phyloP scores from a whole-genome alignment of 192 early-diverging fungal species.

The Obelidium mucronatum region DNA sequence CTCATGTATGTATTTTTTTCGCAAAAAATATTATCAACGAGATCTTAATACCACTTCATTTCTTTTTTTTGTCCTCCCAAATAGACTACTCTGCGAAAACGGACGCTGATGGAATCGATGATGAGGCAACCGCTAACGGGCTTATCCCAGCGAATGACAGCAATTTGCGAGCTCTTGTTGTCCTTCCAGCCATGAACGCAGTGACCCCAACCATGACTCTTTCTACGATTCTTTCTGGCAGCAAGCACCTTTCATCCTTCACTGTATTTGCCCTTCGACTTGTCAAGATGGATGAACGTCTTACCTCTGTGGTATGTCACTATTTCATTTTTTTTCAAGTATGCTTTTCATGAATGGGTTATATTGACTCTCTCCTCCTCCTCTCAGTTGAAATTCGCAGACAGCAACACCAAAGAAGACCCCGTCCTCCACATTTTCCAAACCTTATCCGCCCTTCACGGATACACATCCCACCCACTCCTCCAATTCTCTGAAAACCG shows the following conservation, averaged over 20 bases:
- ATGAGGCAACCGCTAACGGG: too few relatives aligned
- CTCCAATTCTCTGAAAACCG: neutral
- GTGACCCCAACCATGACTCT: conserved; percentile 22
- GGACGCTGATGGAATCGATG: neutral
- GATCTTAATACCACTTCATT: neutral
- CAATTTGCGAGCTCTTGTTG: conserved; percentile 11
- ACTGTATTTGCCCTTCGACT: conserved; percentile 16
- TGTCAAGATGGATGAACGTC: conserved; percentile 13
- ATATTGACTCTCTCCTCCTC: neutral
- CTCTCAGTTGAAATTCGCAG: too few relatives aligned
- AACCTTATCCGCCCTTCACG: conserved; percentile 20
- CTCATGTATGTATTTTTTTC: conserved; percentile 10
- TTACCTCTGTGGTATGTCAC: conserved; percentile 6
- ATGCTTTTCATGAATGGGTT: neutral
- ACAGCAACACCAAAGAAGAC: conserved; percentile 15
- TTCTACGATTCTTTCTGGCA: conserved; percentile 4
- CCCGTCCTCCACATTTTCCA: conserved; percentile 29
- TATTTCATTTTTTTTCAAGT: neutral
- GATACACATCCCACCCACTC: neutral
- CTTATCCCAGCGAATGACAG: neutral
- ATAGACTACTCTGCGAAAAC: neutral
- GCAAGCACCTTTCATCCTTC: neutral
- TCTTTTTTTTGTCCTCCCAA: too few relatives aligned
- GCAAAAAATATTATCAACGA: too few relatives aligned
- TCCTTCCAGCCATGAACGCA: conserved; percentile 4